Evolutionary conservation across 2,329 filamentous ascomycete species (phyloP).

Genomic region (Xylogone sp.): DNA sequence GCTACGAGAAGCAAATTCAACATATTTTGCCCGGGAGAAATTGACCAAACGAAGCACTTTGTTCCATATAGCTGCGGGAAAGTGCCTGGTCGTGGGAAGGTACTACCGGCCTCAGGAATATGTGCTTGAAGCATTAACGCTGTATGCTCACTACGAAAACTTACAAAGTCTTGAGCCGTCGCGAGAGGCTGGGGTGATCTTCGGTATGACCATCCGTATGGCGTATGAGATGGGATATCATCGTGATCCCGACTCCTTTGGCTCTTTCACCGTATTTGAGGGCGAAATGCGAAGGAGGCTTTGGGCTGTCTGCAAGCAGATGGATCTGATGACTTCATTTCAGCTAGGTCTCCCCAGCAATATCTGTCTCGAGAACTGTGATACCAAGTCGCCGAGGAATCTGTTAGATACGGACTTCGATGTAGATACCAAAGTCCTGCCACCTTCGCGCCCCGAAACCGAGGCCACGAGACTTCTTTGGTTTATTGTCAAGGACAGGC

Average conservation of each 20-base stretch:
- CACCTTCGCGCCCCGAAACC: slow-evolving; percentile 17
- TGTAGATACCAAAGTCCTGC: slow-evolving; percentile 17
- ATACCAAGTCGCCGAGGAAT: slow-evolving; percentile 22
- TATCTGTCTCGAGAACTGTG: slow-evolving; percentile 17
- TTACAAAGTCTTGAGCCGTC: slow-evolving; percentile 21
- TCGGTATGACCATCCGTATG: slow-evolving; percentile 21
- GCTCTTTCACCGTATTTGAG: slow-evolving; percentile 20
- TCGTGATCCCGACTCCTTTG: slow-evolving; percentile 15
- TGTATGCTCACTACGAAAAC: slow-evolving; percentile 22
- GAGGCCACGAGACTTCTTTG: slow-evolving; percentile 23
- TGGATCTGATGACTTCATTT: slow-evolving; percentile 25
- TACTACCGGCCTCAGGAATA: slow-evolving; percentile 20
- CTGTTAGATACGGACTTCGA: slow-evolving; percentile 25
- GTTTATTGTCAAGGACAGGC: slow-evolving; percentile 28
- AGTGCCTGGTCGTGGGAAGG: slow-evolving; percentile 21
- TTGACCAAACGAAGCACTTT: not conserved
- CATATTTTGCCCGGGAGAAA: too few relatives aligned
- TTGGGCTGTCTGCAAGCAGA: slow-evolving; percentile 22
- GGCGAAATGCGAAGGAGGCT: slow-evolving; percentile 25
- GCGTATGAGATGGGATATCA: slow-evolving; percentile 27
- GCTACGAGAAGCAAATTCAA: slow-evolving; percentile 2
- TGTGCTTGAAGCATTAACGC: slow-evolving; percentile 16
- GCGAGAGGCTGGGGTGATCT: slow-evolving; percentile 19
- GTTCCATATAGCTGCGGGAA: slow-evolving; percentile 13
- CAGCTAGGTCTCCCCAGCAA: slow-evolving; percentile 26